Evolutionary conservation across 2,329 filamentous ascomycete genomes (phyloP).

Genomic region (Magnaporthiopsis rhizophila): DNA sequence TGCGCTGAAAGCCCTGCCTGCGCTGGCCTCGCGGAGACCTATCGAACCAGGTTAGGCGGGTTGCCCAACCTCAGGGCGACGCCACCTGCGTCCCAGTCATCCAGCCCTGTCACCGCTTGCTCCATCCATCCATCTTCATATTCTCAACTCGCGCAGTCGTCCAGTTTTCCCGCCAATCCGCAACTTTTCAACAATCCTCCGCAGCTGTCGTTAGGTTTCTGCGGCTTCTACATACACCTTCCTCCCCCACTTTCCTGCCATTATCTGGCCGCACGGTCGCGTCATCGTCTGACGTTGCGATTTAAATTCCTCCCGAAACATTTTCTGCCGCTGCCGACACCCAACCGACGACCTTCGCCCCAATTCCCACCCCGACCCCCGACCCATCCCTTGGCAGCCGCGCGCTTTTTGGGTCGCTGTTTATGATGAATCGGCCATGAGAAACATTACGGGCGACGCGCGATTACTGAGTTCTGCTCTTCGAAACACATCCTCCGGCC

Average conservation of each 20-base stretch:
- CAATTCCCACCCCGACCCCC: not conserved
- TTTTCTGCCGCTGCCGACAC: not conserved
- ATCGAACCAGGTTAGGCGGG: not conserved
- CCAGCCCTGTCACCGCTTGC: not conserved
- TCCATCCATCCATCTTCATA: not conserved
- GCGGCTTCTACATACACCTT: not conserved
- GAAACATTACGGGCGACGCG: slow-evolving; percentile 1
- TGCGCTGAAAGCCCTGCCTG: too few relatives aligned
- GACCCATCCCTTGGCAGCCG: too few relatives aligned
- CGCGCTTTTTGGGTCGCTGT: not conserved
- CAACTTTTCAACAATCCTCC: not conserved
- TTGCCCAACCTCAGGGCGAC: too few relatives aligned
- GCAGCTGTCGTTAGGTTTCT: too few relatives aligned
- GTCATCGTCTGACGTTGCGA: not conserved
- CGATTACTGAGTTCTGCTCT: not conserved
- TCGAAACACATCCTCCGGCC: slow-evolving; percentile 1
- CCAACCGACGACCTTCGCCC: not conserved
- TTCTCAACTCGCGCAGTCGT: not conserved
- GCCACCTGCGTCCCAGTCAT: not conserved
- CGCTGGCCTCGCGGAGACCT: not conserved
- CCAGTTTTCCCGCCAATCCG: not conserved
- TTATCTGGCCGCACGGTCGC: not conserved
- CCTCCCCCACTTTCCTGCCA: too few relatives aligned
- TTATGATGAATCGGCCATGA: slow-evolving; percentile 4
- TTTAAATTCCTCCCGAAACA: not conserved